Base-by-base conservation (phyloP, 2,329 filamentous ascomycete species). In the Ceratocystiopsis brevicomis region DNA sequence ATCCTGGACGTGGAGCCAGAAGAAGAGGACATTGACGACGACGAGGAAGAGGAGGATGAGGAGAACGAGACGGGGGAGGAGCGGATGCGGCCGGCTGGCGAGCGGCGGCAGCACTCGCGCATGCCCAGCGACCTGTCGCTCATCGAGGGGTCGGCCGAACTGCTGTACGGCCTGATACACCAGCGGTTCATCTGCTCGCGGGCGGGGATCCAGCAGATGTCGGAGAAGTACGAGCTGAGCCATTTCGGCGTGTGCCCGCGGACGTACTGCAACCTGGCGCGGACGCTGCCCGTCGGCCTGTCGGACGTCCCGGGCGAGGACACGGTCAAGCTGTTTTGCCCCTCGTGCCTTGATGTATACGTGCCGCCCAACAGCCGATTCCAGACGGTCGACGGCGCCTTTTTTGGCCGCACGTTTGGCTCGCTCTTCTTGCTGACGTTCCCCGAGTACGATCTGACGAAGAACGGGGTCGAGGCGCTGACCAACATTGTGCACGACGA, bases 381-480 rank as follows among this genome's bases (percentile, higher is more conserved):
- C 59, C 90, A 96, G 61, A 88, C 85, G 3, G 90, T 98, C 33
- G 90, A 98, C 53, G 90, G 90, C 43, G 90, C 90, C 39, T 98
- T 96, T 66, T 98, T 98, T 56, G 90, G 90, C 40, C 88, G 90
- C 43, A 98, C 90, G 0, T 98, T 98, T 59, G 87, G 87, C 48
- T 86, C 86, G 39, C 76, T 98, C 47, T 98, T 98, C 66, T 85
- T 98, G 59, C 88, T 98, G 68, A 98, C 88, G 36, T 98, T 96
- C 61, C 88, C 90, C 34, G 90, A 98, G 57, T 81, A 95, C 56
- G 86, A 95, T 53, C 76, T 96, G 47, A 78, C 78, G 32, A 78
- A 81, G 54, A 76, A 76, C 52, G 78, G 78, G 45, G 64, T 68
- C 43, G 71, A 79, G 41, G 63, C 70, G n/a, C 62, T 80, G 15